Conservation (phyloP, 148 eudicot genomes). For the Rhododendron simsii region DNA sequence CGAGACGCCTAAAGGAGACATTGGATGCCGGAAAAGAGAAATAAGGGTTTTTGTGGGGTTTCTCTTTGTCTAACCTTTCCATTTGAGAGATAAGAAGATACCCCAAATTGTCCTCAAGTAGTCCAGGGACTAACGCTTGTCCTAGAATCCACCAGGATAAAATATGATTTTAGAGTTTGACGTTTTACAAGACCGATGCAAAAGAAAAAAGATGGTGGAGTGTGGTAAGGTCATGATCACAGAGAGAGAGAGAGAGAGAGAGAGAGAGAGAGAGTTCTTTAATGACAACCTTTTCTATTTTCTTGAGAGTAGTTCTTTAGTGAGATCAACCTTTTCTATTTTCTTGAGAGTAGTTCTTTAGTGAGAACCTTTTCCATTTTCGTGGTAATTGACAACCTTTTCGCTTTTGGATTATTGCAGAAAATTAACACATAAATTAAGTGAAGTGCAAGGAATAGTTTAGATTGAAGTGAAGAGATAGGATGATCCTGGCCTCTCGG, state of each 20-base stretch:
- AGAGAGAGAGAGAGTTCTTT: conserved; percentile 1
- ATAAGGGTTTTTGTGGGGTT: conserved; percentile 50
- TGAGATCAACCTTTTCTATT: neutral
- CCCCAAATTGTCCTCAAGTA: conserved; percentile 63
- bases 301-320: conserved; percentile 14
- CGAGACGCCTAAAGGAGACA: conserved; percentile 29
- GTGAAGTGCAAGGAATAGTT: too few relatives aligned
- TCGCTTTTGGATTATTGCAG: neutral
- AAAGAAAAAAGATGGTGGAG: neutral
- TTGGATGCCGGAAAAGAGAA: conserved; percentile 62
- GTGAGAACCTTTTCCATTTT: conserved; percentile 10
- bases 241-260: conserved; percentile 7
- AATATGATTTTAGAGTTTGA: conserved; percentile 18
- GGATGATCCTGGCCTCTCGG: neutral
- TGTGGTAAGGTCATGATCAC: conserved; percentile 16
- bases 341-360: conserved; percentile 4
- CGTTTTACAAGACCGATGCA: conserved; percentile 29
- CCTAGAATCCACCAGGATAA: conserved; percentile 42
- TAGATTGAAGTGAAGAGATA: neutral
- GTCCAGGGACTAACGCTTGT: conserved; percentile 58
- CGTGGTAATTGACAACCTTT: conserved; percentile 18
- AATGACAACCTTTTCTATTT: conserved; percentile 11
- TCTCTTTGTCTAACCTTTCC: conserved; percentile 44
- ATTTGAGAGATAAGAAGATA: neutral
- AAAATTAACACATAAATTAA: neutral